These are phyloP conservation scores for Zygnema circumcarinatum DNA, from an alignment of 139 green algal species.

Conservation along the genomic window DNA sequence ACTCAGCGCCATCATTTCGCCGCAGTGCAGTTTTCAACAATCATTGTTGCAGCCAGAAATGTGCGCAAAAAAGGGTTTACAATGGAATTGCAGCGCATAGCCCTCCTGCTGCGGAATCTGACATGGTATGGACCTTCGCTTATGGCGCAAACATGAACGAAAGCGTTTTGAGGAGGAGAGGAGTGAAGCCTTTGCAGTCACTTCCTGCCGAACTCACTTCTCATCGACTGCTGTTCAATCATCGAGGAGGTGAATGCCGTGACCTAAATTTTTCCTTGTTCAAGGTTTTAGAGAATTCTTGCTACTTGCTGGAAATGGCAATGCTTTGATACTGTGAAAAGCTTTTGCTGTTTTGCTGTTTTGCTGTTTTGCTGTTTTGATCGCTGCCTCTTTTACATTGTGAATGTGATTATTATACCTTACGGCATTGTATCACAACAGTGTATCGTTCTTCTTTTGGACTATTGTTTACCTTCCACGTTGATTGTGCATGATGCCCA, in stretches of 20 bases:
- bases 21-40: too few species aligned
- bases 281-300: too few species aligned
- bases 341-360: background rate
- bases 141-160: background rate
- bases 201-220: background rate
- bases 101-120: too few species aligned
- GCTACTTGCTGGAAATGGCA: background rate
- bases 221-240: background rate
- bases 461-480: background rate
- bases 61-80: too few species aligned
- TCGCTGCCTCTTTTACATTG: background rate
- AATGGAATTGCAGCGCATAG: too few species aligned
- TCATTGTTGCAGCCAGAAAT: too few species aligned
- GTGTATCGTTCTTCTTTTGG: background rate
- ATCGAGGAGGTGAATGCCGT: background rate
- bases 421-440: too few species aligned
- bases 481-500: too few species aligned
- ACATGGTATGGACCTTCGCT: background rate
- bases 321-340: background rate
- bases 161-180: background rate
- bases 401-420: too few species aligned
- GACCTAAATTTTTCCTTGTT: too few species aligned
- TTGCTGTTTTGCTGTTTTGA: background rate
- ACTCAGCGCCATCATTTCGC: too few species aligned
- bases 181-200: background rate